These are phyloP conservation scores for Pisolithus orientalis DNA, from an alignment of 768 basidiomycete species.

Conservation along the genomic window DNA sequence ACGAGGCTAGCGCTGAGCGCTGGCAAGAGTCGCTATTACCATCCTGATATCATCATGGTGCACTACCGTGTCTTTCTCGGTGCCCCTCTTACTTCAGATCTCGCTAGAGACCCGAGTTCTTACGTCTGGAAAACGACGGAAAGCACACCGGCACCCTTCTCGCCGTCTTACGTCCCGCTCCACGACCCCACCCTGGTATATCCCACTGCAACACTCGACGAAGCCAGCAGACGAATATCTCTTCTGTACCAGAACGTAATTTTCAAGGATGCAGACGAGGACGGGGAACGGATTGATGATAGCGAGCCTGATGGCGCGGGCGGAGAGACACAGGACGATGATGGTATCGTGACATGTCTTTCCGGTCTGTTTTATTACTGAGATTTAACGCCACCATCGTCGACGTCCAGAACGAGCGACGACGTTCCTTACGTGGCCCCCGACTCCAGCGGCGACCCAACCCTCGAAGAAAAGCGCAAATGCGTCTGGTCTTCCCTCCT, in stretches of 20 bases:
- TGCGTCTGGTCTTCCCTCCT: constrained; percentile 11
- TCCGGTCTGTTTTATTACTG: not conserved
- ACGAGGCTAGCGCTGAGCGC: too few species aligned
- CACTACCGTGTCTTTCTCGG: constrained; percentile 51
- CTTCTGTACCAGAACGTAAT: constrained; percentile 65
- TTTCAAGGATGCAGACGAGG: constrained; percentile 45
- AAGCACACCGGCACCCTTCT: not conserved
- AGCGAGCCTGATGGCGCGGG: constrained; percentile 13
- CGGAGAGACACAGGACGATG: constrained; percentile 8
- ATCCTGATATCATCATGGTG: constrained; percentile 11
- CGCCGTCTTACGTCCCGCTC: constrained; percentile 14
- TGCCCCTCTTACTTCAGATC: constrained; percentile 30
- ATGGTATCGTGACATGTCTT: constrained; percentile 4
- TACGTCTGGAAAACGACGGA: constrained; percentile 41
- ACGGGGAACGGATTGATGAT: constrained; percentile 18
- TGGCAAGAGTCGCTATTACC: too few species aligned
- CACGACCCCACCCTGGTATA: constrained; percentile 25
- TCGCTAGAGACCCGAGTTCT: constrained; percentile 27
- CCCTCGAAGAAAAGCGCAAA: constrained; percentile 8
- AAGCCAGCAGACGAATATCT: constrained; percentile 65
- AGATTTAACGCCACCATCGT: constrained; percentile 1
- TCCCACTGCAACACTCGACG: constrained; percentile 55
- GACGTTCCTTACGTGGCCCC: constrained; percentile 52
- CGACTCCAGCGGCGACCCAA: constrained; percentile 50
- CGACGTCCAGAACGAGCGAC: constrained; percentile 4